Percentiles rank a stretch among this genome's conserved stretches.
Evolutionary conservation across 345 rosid species (phyloP).

Genomic region (Conringia planisiliqua): DNA sequence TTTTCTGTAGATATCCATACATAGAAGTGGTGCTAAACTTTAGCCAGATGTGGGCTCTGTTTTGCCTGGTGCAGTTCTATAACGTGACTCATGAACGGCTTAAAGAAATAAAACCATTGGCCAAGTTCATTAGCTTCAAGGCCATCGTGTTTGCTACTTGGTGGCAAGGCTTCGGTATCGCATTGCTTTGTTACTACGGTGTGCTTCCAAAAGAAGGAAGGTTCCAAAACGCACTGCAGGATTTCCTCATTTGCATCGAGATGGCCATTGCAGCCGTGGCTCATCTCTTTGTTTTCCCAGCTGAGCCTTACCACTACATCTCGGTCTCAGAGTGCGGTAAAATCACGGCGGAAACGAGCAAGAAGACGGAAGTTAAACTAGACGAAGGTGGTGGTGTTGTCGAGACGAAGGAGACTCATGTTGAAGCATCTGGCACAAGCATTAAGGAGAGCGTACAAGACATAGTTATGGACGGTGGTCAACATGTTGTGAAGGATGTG

Average conservation of each 20-base stretch:
- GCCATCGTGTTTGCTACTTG: constrained; percentile 91
- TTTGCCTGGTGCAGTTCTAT: constrained; percentile 89
- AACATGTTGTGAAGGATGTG: constrained; percentile 66
- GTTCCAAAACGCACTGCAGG: constrained; percentile 58
- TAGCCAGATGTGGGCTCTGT: constrained; percentile 95
- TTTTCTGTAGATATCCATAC: constrained; percentile 67
- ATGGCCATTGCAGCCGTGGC: constrained; percentile 89
- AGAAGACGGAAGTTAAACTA: constrained; percentile 35
- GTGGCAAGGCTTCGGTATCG: constrained; percentile 95
- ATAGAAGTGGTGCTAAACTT: constrained; percentile 71
- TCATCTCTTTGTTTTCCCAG: constrained; percentile 70
- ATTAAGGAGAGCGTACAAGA: constrained; percentile 81
- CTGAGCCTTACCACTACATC: constrained; percentile 50
- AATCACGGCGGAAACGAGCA: constrained; percentile 42
- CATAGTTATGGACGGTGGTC: constrained; percentile 78
- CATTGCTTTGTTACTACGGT: constrained; percentile 51
- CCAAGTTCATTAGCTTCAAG: constrained; percentile 93
- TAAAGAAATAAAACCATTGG: constrained; percentile 64
- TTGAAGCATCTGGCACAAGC: constrained; percentile 76
- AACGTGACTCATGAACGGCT: constrained; percentile 76
- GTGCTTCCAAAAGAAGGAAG: constrained; percentile 64
- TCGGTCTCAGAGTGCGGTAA: constrained; percentile 37
- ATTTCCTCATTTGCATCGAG: constrained; percentile 84
- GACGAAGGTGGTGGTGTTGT: constrained; percentile 35
- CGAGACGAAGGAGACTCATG: constrained; percentile 46